Conservation (phyloP, 345 rosid species). For the Hibiscus mutabilis region DNA sequence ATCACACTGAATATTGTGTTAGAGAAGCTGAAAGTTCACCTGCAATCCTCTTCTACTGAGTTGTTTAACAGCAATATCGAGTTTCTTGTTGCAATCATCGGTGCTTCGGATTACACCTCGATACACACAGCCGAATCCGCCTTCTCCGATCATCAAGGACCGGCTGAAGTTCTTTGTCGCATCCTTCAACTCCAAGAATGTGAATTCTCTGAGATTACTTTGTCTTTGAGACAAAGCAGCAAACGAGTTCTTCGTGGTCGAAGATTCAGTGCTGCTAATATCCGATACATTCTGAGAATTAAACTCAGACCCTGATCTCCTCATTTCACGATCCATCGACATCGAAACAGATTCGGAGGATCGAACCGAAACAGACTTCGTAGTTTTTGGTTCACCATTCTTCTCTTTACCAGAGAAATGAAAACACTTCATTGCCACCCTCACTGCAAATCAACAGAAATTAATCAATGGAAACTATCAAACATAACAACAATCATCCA, state of each 20-base stretch:
- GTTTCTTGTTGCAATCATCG: slow-evolving; percentile 51
- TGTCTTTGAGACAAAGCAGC: slow-evolving; percentile 62
- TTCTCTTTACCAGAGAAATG: slow-evolving; percentile 38
- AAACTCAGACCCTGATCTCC: slow-evolving; percentile 63
- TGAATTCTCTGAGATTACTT: slow-evolving; percentile 65
- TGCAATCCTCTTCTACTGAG: slow-evolving; percentile 87
- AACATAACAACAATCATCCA: not conserved
- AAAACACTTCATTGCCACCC: slow-evolving; percentile 57
- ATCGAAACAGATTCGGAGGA: slow-evolving; percentile 34
- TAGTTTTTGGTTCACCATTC: slow-evolving; percentile 35
- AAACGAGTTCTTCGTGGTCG: slow-evolving; percentile 49
- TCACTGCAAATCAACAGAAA: slow-evolving; percentile 27
- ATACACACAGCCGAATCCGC: slow-evolving; percentile 90
- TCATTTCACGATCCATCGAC: slow-evolving; percentile 41
- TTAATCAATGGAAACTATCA: slow-evolving; percentile 15
- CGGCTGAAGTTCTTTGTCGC: slow-evolving; percentile 92
- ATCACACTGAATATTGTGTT: not conserved
- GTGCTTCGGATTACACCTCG: slow-evolving; percentile 56
- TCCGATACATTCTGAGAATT: slow-evolving; percentile 60
- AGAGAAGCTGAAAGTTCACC: slow-evolving; percentile 28
- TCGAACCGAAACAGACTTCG: slow-evolving; percentile 26
- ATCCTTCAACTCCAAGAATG: slow-evolving; percentile 60
- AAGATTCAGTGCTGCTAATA: slow-evolving; percentile 60
- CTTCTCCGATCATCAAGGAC: slow-evolving; percentile 90
- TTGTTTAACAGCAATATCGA: slow-evolving; percentile 93